Evolutionary conservation across 768 basidiomycete species (phyloP).

Genomic region (Leccinum sublutescens): DNA sequence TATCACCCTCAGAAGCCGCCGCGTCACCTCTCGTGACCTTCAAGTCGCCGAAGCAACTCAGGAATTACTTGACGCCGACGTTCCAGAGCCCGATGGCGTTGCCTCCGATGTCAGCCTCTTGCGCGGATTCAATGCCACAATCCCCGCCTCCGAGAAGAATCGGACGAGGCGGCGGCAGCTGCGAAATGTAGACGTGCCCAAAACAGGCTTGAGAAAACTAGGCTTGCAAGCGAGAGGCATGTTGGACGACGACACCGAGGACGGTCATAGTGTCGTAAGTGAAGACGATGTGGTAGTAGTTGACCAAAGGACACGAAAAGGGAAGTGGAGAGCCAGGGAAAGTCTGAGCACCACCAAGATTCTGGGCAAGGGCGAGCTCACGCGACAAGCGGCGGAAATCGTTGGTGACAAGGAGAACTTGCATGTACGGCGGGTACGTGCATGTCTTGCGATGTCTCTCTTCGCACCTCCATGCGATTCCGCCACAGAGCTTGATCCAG

Average conservation of each 20-base stretch:
- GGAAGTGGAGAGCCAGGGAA: slow-evolving; percentile 53
- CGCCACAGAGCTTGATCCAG: slow-evolving; percentile 71
- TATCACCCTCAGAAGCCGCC: slow-evolving; percentile 59
- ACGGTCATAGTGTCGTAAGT: slow-evolving; percentile 62
- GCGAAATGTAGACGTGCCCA: slow-evolving; percentile 73
- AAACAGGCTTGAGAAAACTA: slow-evolving; percentile 74
- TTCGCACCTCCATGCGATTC: slow-evolving; percentile 6
- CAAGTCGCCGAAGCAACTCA: slow-evolving; percentile 81
- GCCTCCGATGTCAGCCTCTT: slow-evolving; percentile 77
- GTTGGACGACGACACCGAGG: slow-evolving; percentile 48
- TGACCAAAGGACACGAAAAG: slow-evolving; percentile 31
- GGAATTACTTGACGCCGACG: slow-evolving; percentile 65
- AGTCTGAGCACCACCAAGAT: slow-evolving; percentile 67
- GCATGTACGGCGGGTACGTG: slow-evolving; percentile 73
- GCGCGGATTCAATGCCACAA: slow-evolving; percentile 92
- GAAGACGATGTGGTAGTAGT: slow-evolving; percentile 77
- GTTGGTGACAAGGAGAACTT: slow-evolving; percentile 89
- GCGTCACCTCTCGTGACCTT: slow-evolving; percentile 80
- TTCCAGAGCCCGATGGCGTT: slow-evolving; percentile 72
- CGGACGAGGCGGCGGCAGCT: slow-evolving; percentile 75
- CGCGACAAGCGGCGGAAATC: slow-evolving; percentile 83
- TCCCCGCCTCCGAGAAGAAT: slow-evolving; percentile 83
- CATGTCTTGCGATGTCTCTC: slow-evolving; percentile 4
- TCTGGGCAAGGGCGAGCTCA: slow-evolving; percentile 81
- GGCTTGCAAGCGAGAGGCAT: slow-evolving; percentile 79